Conservation (phyloP, 768 basidiomycete species). For the Ramaria sp. region DNA sequence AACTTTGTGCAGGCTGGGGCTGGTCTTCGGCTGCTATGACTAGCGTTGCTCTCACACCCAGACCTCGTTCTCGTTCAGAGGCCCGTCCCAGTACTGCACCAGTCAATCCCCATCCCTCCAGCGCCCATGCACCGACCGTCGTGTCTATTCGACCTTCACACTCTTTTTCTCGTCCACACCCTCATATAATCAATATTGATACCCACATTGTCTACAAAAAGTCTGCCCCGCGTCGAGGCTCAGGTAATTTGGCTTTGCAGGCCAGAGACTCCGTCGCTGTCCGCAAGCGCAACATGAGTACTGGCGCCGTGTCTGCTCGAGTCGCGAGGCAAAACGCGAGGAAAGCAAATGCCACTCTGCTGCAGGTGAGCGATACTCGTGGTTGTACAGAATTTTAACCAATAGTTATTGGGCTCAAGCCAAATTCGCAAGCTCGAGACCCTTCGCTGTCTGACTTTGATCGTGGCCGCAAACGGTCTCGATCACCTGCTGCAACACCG, state of each 20-base stretch:
- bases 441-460: not conserved
- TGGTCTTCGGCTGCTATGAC: conserved; percentile 11
- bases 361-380: not conserved
- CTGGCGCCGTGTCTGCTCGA: conserved; percentile 3
- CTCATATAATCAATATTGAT: conserved; percentile 4
- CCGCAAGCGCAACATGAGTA: conserved; percentile 7
- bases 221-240: not conserved
- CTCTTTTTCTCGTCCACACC: conserved; percentile 4
- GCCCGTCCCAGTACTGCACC: not conserved
- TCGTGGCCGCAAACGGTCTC: not conserved
- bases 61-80: conserved; percentile 4
- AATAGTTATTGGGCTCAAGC: not conserved
- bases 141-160: conserved; percentile 1
- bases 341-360: not conserved
- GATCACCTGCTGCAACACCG: not conserved
- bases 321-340: conserved; percentile 4
- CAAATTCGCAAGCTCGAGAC: not conserved
- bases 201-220: not conserved
- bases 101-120: not conserved
- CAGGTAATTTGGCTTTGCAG: conserved; percentile 5
- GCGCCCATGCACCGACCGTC: not conserved
- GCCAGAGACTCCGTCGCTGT: conserved; percentile 7
- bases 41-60: not conserved
- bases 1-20: conserved; percentile 3
- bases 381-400: not conserved